phyloP scores from a whole-genome alignment of 495 filamentous ascomycete genomes.

The Aspergillus conjunctus region DNA sequence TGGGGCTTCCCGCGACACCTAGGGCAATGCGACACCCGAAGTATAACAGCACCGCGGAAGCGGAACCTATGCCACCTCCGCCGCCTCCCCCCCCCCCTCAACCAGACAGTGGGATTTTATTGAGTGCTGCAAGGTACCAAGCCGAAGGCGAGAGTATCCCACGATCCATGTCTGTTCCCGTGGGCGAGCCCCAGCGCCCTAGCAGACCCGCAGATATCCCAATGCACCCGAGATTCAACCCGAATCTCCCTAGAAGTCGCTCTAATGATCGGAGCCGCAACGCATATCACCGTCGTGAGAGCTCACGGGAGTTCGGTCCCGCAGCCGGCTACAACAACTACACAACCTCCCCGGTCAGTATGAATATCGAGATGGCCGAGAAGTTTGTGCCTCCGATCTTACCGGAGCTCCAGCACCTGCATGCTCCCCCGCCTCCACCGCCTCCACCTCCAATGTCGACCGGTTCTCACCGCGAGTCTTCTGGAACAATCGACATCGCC shows the following conservation, averaged over 20 bases:
- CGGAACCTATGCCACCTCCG: slow-evolving; percentile 32
- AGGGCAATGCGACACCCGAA: slow-evolving; percentile 81
- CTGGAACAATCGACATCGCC: slow-evolving; percentile 71
- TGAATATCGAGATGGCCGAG: slow-evolving; percentile 67
- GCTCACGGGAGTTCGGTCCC: slow-evolving; percentile 33
- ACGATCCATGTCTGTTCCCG: slow-evolving; percentile 74
- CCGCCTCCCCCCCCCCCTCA: slow-evolving; percentile 41
- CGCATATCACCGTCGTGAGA: slow-evolving; percentile 44
- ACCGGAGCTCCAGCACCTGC: slow-evolving; percentile 83
- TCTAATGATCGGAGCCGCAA: slow-evolving; percentile 45
- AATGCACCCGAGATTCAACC: slow-evolving; percentile 60
- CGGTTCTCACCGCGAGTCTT: slow-evolving; percentile 46
- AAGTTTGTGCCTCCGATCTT: slow-evolving; percentile 64
- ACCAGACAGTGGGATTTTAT: slow-evolving; percentile 54
- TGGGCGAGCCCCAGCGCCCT: slow-evolving; percentile 56
- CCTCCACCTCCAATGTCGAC: slow-evolving; percentile 34
- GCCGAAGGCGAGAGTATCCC: slow-evolving; percentile 57
- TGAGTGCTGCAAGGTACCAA: slow-evolving; percentile 67
- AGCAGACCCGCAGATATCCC: slow-evolving; percentile 49
- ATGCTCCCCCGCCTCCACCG: slow-evolving; percentile 64
- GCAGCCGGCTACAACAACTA: slow-evolving; percentile 34
- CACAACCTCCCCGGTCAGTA: slow-evolving; percentile 38
- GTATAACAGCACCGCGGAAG: slow-evolving; percentile 58
- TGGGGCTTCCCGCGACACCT: slow-evolving; percentile 82
- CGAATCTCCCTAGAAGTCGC: slow-evolving; percentile 52